Base-by-base conservation (phyloP, 23 red algal genomes). In the Chondrus crispus region DNA sequence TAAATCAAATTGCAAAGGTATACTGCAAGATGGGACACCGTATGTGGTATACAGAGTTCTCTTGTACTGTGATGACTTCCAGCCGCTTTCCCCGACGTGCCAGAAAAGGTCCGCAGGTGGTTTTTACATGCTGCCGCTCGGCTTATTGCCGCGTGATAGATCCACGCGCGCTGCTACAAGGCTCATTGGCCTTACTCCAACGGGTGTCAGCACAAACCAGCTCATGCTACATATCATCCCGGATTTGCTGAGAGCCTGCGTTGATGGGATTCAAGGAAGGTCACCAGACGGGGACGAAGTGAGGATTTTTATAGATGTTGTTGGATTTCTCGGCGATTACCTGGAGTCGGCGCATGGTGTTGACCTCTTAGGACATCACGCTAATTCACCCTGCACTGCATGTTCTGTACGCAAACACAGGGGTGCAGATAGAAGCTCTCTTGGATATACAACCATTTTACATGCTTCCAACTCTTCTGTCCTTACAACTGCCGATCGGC, bases 1-100 rank as follows among this genome's bases (percentile, higher is more conserved):
- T n/a, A n/a, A n/a, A n/a, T n/a, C n/a, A n/a, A n/a, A n/a, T n/a
- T n/a, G n/a, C n/a, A n/a, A n/a, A n/a, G n/a, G n/a, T n/a, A n/a
- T n/a, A n/a, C n/a, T 76, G 70, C 10, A 26, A 24, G 70, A 76
- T 38, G 2, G 26, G 28, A 14, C 38, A 0, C 11, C 1, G 38
- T 76, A 76, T 39, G 70, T 75, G 22, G 7, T 75, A 39, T 75
- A 75, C 42, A 26, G 70, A 46, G 70, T 75, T n/a, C 26, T 75
- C 32, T 39, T 75, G 35, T 75, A 75, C 44, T 75, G 30, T 75
- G 70, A 75, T 75, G 70, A 75, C 44, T 75, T 75, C 58, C 26
- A 64, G 26, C 58, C 70, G 70, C 44, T 75, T 39, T 75, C 70
- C 42, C 22, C 70, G 26, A 20, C 44, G 70, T 46, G 26, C 24